Percentiles rank a stretch among this genome's conserved stretches.
phyloP scores from a whole-genome alignment of 2,329 filamentous ascomycete genomes.

The Venturia oleaginea region DNA sequence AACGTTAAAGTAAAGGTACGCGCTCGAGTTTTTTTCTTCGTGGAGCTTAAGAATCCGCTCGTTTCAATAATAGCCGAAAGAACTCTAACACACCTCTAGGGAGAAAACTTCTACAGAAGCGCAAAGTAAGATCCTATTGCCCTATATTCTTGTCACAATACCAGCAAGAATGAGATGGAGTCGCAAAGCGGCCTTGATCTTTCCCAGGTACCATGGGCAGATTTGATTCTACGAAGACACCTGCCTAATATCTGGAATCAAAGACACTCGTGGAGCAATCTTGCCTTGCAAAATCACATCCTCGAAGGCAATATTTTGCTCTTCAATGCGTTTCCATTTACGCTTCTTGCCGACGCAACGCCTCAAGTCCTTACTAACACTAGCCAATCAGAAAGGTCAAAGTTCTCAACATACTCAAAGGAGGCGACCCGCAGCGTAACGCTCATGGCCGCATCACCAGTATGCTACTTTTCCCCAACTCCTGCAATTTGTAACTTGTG shows the following conservation, averaged over 20 bases:
- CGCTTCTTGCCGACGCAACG: neutral
- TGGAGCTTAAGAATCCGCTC: neutral
- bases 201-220: neutral
- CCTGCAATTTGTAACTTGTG: neutral
- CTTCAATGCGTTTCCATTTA: neutral
- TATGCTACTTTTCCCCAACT: neutral
- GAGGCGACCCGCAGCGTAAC: conserved; percentile 74
- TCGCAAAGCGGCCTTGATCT: neutral
- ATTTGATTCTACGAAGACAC: neutral
- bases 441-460: conserved; percentile 46
- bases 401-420: conserved; percentile 81
- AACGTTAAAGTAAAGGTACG: conserved; percentile 72
- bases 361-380: neutral
- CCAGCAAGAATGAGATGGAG: neutral
- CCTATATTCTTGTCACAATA: neutral
- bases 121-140: conserved; percentile 57
- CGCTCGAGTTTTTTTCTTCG: neutral
- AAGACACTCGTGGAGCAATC: neutral
- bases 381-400: conserved; percentile 35
- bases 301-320: neutral
- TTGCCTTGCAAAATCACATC: neutral
- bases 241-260: neutral
- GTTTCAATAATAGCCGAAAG: neutral
- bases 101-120: conserved; percentile 95
- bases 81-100: conserved; percentile 29